These are phyloP conservation scores for Aspergillus coremiiformis DNA, from an alignment of 495 filamentous ascomycete species.

Conservation along the genomic window DNA sequence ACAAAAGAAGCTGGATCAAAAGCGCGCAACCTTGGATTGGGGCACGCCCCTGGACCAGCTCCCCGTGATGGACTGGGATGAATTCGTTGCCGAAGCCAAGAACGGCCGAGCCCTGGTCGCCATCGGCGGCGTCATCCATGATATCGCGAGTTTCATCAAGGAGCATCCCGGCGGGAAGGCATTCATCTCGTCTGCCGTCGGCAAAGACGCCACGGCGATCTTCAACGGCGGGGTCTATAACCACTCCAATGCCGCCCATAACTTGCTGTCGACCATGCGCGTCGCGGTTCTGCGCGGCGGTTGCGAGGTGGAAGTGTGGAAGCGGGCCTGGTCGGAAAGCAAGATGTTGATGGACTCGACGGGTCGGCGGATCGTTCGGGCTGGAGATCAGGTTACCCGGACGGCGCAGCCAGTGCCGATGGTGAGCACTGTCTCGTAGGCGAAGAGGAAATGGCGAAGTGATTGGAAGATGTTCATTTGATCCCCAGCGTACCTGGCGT, in stretches of 20 bases:
- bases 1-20: background rate
- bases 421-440: background rate
- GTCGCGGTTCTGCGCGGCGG: background rate
- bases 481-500: too few relatives aligned
- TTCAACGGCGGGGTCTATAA: background rate
- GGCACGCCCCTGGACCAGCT: background rate
- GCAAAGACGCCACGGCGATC: background rate
- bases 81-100: background rate
- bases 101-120: background rate
- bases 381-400: background rate
- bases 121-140: background rate
- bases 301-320: background rate
- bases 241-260: background rate
- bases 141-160: background rate
- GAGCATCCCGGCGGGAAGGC: background rate
- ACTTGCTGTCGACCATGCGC: background rate
- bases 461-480: too few relatives aligned
- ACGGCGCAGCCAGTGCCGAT: background rate
- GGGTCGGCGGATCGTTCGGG: background rate
- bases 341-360: background rate
- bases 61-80: background rate
- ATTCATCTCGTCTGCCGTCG: background rate
- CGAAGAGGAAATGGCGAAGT: too few relatives aligned
- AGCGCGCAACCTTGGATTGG: background rate
- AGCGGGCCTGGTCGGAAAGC: background rate